Conservation (phyloP, 1,284 basidiomycete genomes). For the Ustilago bromivora region DNA sequence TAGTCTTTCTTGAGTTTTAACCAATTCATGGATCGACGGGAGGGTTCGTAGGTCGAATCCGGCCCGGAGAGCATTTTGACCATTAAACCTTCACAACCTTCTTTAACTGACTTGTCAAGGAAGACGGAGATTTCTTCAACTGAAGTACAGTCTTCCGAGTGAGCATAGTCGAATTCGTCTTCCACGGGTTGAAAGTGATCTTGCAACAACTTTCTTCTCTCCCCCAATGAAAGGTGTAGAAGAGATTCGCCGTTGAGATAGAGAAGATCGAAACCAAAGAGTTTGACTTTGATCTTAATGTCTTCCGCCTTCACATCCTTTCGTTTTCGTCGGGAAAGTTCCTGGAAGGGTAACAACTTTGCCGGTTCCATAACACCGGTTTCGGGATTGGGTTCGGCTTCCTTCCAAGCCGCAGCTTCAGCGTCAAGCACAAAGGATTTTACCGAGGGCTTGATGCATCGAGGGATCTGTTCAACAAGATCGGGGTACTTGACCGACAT, state of each 20-base stretch:
- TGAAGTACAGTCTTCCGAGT: constrained; percentile 86
- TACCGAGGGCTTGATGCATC: constrained; percentile 75
- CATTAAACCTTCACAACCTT: constrained; percentile 97
- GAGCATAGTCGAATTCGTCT: constrained; percentile 93
- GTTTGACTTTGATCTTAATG: constrained; percentile 92
- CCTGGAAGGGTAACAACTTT: constrained; percentile 95
- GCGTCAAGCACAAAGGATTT: constrained; percentile 93
- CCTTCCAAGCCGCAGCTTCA: constrained; percentile 96
- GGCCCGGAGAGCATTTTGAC: constrained; percentile 96
- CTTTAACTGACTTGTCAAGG: constrained; percentile 94
- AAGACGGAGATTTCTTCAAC: constrained; percentile 95
- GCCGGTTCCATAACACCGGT: constrained; percentile 33
- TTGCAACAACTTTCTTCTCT: constrained; percentile 80
- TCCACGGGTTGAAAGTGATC: constrained; percentile 85
- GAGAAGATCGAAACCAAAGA: constrained; percentile 95
- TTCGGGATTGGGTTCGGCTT: constrained; percentile 70
- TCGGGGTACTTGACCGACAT: constrained; percentile 99
- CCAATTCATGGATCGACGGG: constrained; percentile 95
- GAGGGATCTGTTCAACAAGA: constrained; percentile 89
- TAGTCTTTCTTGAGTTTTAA: constrained; percentile 76
- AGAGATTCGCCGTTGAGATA: constrained; percentile 85
- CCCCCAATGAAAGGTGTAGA: constrained; percentile 42
- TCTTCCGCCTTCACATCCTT: constrained; percentile 98
- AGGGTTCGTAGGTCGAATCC: constrained; percentile 94
- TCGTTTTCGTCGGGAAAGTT: constrained; percentile 91